A percentile compares a stretch with the other conserved stretches of the same genome.
Evolutionary conservation across 1,284 basidiomycete species (phyloP).

Genomic region (Rhodotorula sp.): DNA sequence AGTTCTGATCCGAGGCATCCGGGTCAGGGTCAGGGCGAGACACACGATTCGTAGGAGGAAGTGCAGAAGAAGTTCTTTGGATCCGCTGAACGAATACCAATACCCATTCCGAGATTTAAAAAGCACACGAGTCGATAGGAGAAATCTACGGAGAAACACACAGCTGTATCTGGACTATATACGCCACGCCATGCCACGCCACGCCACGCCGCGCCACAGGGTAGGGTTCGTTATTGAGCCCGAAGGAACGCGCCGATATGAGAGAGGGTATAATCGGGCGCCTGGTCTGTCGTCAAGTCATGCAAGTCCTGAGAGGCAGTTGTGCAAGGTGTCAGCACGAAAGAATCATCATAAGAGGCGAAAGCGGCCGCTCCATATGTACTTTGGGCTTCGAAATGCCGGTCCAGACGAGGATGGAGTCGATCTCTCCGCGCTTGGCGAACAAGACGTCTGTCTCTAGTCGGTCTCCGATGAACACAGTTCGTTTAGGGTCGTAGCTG

Average conservation of each 20-base stretch:
- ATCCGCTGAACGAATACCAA: too few species aligned
- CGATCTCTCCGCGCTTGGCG: slow-evolving; percentile 73
- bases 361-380: neutral
- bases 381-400: slow-evolving; percentile 54
- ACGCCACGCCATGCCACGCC: too few species aligned
- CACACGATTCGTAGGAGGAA: neutral
- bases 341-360: neutral
- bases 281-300: slow-evolving; percentile 5
- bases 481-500: slow-evolving; percentile 74
- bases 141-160: too few species aligned
- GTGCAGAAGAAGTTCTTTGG: too few species aligned
- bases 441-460: slow-evolving; percentile 94
- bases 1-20: slow-evolving; percentile 58
- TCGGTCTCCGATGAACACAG: slow-evolving; percentile 94
- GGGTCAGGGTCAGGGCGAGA: neutral
- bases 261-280: slow-evolving; percentile 32
- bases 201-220: neutral
- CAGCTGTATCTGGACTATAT: too few species aligned
- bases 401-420: slow-evolving; percentile 86
- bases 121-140: too few species aligned
- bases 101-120: too few species aligned
- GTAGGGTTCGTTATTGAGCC: neutral
- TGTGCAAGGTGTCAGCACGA: neutral
- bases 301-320: slow-evolving; percentile 42
- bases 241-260: slow-evolving; percentile 29